phyloP scores from a whole-genome alignment of 75 land plant genomes.

The Selaginella tamariscina region DNA sequence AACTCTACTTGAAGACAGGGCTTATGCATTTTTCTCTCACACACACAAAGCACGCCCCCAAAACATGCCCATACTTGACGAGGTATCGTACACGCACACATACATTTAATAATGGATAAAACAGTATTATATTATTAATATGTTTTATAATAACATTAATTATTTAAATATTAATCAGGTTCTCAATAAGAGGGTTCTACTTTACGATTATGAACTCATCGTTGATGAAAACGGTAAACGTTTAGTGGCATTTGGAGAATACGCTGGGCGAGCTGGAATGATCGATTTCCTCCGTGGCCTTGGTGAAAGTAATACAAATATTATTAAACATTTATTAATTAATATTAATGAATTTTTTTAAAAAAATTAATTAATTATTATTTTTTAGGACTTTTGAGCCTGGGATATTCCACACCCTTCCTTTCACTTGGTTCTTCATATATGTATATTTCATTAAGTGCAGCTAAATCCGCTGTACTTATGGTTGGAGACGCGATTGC shows the following conservation, averaged over 20 bases:
- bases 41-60: slow-evolving; percentile 96
- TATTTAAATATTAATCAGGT: slow-evolving; percentile 50
- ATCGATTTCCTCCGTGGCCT: slow-evolving; percentile 77
- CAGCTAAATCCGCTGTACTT: slow-evolving; percentile 88
- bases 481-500: slow-evolving; percentile 88
- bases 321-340: too few relatives aligned
- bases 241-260: slow-evolving; percentile 85
- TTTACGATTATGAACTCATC: slow-evolving; percentile 93
- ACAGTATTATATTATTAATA: too few relatives aligned
- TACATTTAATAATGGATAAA: too few relatives aligned
- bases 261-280: slow-evolving; percentile 94
- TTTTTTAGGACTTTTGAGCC: slow-evolving; percentile 69
- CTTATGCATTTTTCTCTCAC: slow-evolving; percentile 93
- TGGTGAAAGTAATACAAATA: slow-evolving; percentile 54
- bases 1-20: slow-evolving; percentile 65
- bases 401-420: slow-evolving; percentile 91
- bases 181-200: slow-evolving; percentile 46
- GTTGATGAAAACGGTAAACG: slow-evolving; percentile 76
- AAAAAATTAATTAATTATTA: neutral
- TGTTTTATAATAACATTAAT: too few relatives aligned
- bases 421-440: slow-evolving; percentile 78
- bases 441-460: slow-evolving; percentile 82
- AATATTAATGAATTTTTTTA: neutral
- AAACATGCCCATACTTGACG: slow-evolving; percentile 81
- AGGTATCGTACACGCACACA: too few relatives aligned